Evolutionary conservation across 1,284 basidiomycete genomes (phyloP).

Genomic region (Fistulinella cinereoalba): DNA sequence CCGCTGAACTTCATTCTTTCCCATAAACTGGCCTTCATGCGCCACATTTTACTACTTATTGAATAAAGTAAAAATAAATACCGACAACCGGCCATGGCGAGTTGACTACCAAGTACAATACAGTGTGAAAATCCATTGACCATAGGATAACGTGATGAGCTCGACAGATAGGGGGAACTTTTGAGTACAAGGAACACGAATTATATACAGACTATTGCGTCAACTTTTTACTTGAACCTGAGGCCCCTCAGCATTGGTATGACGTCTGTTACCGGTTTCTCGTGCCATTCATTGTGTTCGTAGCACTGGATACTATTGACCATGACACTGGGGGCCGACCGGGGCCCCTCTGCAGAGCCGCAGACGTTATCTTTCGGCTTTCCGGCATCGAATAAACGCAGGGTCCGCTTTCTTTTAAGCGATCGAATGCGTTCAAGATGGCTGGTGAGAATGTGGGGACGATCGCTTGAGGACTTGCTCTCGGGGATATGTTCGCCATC

Average conservation of each 20-base stretch:
- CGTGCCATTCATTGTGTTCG: slow-evolving; percentile 21
- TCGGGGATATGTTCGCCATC: background rate
- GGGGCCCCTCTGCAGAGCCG: background rate
- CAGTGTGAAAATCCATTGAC: background rate
- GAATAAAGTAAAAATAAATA: too few species aligned
- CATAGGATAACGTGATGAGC: background rate
- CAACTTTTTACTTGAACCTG: slow-evolving; percentile 13
- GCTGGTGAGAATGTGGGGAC: background rate
- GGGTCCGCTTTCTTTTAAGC: background rate
- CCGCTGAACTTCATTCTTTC: background rate
- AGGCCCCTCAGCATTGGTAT: slow-evolving; percentile 29
- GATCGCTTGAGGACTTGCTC: background rate
- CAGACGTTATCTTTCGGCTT: background rate
- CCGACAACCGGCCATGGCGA: too few species aligned
- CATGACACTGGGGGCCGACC: background rate
- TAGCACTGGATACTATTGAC: slow-evolving; percentile 18
- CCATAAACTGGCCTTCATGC: too few species aligned
- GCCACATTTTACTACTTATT: background rate
- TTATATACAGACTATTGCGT: background rate
- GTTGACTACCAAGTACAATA: background rate
- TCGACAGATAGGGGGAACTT: background rate
- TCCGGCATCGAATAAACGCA: background rate
- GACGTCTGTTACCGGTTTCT: slow-evolving; percentile 25
- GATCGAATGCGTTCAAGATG: background rate
- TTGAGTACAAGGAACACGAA: background rate